These are phyloP conservation scores for Russula sp. DNA, from an alignment of 768 basidiomycete genomes.

Conservation along the genomic window DNA sequence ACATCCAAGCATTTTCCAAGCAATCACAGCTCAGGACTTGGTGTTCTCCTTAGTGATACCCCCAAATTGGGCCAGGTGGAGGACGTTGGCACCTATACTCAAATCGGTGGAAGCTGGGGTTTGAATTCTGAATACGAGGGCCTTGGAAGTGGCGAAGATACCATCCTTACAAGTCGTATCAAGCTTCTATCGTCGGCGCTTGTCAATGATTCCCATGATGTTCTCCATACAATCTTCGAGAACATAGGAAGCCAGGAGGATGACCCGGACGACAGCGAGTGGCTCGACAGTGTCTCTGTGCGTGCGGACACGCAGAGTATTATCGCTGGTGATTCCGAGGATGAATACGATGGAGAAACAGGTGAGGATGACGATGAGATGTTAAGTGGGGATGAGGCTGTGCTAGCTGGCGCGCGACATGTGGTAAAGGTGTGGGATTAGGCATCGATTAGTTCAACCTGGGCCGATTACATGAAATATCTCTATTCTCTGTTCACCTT, in stretches of 20 bases:
- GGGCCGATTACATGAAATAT: no score
- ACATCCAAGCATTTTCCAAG: background rate
- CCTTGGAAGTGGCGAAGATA: background rate
- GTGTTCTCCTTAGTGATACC: background rate
- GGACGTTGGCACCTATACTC: background rate
- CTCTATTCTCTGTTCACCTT: no score
- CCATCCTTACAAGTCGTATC: background rate
- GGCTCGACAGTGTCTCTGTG: constrained; percentile 1
- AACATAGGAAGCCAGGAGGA: background rate
- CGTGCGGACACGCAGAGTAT: constrained; percentile 4
- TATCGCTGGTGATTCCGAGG: background rate
- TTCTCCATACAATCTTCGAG: background rate
- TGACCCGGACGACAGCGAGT: background rate
- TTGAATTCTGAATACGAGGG: background rate
- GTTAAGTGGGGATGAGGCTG: background rate
- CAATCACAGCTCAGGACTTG: background rate
- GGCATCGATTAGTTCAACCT: no score
- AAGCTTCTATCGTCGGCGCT: background rate
- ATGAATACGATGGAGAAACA: background rate
- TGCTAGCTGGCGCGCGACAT: background rate
- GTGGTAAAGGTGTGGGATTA: background rate
- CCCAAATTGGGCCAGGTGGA: background rate
- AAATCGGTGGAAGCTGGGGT: background rate
- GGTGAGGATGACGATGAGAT: constrained; percentile 3
- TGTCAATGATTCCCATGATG: background rate